These are phyloP conservation scores for Saccharum hybrid DNA, from an alignment of 202 grass and related monocot species.

Conservation along the genomic window DNA sequence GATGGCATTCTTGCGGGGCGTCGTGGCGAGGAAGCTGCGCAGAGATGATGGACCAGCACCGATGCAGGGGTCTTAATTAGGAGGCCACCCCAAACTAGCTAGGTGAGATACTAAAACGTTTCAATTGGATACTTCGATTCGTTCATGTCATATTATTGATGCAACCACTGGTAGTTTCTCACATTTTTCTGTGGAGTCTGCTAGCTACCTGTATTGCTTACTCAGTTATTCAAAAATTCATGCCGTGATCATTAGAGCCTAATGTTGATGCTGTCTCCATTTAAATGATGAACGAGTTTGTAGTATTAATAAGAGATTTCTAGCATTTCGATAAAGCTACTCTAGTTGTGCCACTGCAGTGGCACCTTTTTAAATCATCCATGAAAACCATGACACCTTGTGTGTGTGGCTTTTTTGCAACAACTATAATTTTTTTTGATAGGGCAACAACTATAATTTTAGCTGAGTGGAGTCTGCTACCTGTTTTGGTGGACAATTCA, in stretches of 20 bases:
- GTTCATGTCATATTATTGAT: neutral
- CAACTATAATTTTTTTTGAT: no score
- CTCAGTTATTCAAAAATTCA: neutral
- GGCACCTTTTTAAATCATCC: neutral
- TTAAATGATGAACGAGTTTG: neutral
- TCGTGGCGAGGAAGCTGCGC: constrained; percentile 27
- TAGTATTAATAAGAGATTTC: neutral
- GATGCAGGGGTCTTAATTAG: neutral
- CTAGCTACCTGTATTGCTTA: neutral
- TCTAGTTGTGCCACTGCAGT: neutral
- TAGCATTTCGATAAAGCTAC: no score
- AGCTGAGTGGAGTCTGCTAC: neutral
- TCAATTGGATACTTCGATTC: neutral
- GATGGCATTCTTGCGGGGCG: constrained; percentile 33
- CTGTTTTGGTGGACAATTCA: neutral
- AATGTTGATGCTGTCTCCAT: neutral
- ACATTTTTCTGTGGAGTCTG: neutral
- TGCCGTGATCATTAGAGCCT: neutral
- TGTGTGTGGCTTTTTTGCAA: neutral
- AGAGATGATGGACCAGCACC: constrained; percentile 13
- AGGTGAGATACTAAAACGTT: constrained; percentile 4
- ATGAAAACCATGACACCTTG: neutral
- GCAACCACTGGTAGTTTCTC: neutral
- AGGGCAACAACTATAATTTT: neutral
- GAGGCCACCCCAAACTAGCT: neutral